Conservation (phyloP, 352 stramenopile genomes). For the Pythium dissotocum region DNA sequence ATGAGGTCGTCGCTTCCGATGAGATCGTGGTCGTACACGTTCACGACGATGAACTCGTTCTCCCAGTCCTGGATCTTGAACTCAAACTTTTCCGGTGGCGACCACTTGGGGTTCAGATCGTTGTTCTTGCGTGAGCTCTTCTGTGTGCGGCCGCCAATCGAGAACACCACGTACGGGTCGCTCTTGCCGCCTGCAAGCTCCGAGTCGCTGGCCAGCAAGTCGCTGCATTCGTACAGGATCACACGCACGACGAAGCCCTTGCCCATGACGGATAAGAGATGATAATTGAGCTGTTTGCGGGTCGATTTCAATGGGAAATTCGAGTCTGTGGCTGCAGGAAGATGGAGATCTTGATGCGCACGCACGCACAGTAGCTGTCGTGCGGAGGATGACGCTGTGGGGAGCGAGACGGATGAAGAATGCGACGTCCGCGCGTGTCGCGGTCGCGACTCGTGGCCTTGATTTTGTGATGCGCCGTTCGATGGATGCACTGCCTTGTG, state of each 20-base stretch:
- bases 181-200: constrained; percentile 65
- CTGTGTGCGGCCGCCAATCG: constrained; percentile 39
- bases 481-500: not conserved
- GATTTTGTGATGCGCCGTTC: not conserved
- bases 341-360: not conserved
- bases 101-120: constrained; percentile 69
- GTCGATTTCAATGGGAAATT: not conserved
- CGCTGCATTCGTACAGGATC: constrained; percentile 64
- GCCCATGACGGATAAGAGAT: constrained; percentile 21
- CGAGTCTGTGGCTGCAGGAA: not conserved
- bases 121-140: constrained; percentile 74
- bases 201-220: constrained; percentile 52
- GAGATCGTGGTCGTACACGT: constrained; percentile 76
- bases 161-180: constrained; percentile 76
- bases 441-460: not conserved
- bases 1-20: constrained; percentile 73
- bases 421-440: not conserved
- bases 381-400: not conserved
- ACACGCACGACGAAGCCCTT: constrained; percentile 44
- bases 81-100: constrained; percentile 72
- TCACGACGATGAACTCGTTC: constrained; percentile 60
- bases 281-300: not conserved
- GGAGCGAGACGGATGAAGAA: not conserved
- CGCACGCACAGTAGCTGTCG: not conserved
- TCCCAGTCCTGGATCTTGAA: constrained; percentile 65